Evolutionary conservation across 2,329 filamentous ascomycete genomes (phyloP).

Genomic region (Geosmithia flava): DNA sequence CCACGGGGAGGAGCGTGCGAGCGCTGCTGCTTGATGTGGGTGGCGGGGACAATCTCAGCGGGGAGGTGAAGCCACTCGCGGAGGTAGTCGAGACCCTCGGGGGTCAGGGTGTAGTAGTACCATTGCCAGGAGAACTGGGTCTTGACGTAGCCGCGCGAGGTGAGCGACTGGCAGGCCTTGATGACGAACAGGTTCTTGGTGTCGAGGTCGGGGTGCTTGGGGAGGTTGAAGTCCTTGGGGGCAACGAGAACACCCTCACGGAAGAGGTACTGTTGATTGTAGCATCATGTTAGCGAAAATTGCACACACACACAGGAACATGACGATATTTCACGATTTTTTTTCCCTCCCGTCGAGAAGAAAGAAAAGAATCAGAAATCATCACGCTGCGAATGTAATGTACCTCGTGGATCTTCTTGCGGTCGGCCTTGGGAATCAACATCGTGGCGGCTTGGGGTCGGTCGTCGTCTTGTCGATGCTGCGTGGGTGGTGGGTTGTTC

Average conservation of each 20-base stretch:
- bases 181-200: constrained; percentile 99
- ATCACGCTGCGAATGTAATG: not conserved
- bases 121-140: constrained; percentile 99
- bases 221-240: constrained; percentile 98
- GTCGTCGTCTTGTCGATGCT: constrained; percentile 35
- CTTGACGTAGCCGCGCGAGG: constrained; percentile 97
- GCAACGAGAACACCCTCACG: constrained; percentile 87
- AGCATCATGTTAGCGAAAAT: not conserved
- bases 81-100: constrained; percentile 99
- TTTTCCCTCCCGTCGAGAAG: constrained; percentile 2
- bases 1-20: constrained; percentile 95
- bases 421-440: constrained; percentile 99
- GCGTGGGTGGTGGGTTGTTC: constrained; percentile 25
- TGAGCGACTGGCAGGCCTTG: constrained; percentile 98
- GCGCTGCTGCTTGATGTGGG: constrained; percentile 99
- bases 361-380: constrained; percentile 4
- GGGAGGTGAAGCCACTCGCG: constrained; percentile 99
- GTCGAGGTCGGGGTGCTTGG: constrained; percentile 96
- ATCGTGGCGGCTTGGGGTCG: constrained; percentile 47
- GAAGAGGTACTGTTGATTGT: constrained; percentile 71
- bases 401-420: constrained; percentile 98
- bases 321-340: not conserved
- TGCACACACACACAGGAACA: not conserved
- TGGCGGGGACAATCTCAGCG: constrained; percentile 97
- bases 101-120: constrained; percentile 99